Evolutionary conservation across 495 filamentous ascomycete genomes (phyloP), one percentile per base, ranked within the genome.

Genomic region (Hypoxylon fragiforme): DNA sequence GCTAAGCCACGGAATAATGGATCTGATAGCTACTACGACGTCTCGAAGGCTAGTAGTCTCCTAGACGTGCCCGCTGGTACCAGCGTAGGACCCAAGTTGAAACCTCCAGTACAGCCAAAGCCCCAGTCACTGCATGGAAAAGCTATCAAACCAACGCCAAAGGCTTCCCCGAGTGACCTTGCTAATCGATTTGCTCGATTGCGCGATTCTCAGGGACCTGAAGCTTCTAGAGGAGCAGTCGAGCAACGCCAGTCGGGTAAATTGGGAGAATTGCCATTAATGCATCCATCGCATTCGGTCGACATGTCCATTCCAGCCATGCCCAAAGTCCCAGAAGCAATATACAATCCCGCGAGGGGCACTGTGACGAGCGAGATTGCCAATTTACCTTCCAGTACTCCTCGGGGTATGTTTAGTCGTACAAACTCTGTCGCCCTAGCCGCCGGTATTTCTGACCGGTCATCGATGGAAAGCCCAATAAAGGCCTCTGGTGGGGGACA

Each of bases 261-360:
- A n/a, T n/a, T 44, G 41, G 46, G 65, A 75, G 14, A 83, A 82
- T 16, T 58, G 74, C 16, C 83, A 78, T 0, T 81, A 82, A 26
- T 80, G 81, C 24, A 80, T 74, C 84, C 77, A 20, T 70, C 74
- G 1, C 83, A 84, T 7, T 79, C 80, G 12, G 61, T 89, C 3
- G 74, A 82, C 48, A 78, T 73, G 18, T 50, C 66, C 19, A 44
- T 78, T 14, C 69, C 75, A 12, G 66, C 67, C 3, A 76, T 97
- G 60, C 92, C 92, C 16, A 84, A 85, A 65, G 73, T 87, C 9
- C 92, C 92, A 12, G 90, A 86, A 63, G 90, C 91, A 9, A 85
- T 92, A 7, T 97, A 97, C 60, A 92, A 85, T 60, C 92, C 92
- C 13, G 71, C 70, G n/a, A 68, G 78, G 41, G 77, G 81, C 16